Evolutionary conservation across 2,329 filamentous ascomycete species (phyloP), one percentile per base, ranked within the genome.

Genomic region (Fusarium falciforme): DNA sequence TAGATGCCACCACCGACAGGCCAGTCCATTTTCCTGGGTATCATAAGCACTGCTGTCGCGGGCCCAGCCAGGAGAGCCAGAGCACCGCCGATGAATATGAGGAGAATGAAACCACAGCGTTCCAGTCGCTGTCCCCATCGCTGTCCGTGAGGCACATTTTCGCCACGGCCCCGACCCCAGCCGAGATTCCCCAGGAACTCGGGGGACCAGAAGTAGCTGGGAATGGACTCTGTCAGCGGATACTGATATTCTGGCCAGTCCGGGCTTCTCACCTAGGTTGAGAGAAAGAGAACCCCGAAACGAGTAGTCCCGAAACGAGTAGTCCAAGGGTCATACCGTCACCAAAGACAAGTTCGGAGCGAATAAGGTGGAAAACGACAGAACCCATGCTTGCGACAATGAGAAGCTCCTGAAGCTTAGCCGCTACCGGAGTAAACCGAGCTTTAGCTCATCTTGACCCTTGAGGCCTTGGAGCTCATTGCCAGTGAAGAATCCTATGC

Each of bases 321-420:
- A 73, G 57, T 4, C 68, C 71, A 14, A 73, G 60, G 1, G 68
- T 65, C 2, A 73, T 4, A 14, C 71, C 68, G 1, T 61, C 38
- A 9, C 67, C 65, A 44, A 57, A 67, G 1, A 67, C 36, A 10
- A 73, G 60, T 27, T 71, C 62, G 2, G 27, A 35, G 9, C 65
- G 54, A 9, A 71, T 33, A 7, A 62, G 9, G 27, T 73, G 65
- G 9, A 71, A 61, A 7, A 73, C 64, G 4, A 73, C 54, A 4
- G 66, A 36, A 4, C 25, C 31, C 4, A 67, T 8, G 25, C 68
- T 71, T 7, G 62, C 55, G 2, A 73, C 59, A 17, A 73, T 62
- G 3, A 72, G 64, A 25, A 72, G 40, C 22, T 72, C 70, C 42
- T 73, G 68, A 3, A 63, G 29, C 17, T 73, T 73, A 1, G 68